Evolutionary conservation across 2,329 filamentous ascomycete genomes (phyloP).

Genomic region (Tolypocladium pustulatum): DNA sequence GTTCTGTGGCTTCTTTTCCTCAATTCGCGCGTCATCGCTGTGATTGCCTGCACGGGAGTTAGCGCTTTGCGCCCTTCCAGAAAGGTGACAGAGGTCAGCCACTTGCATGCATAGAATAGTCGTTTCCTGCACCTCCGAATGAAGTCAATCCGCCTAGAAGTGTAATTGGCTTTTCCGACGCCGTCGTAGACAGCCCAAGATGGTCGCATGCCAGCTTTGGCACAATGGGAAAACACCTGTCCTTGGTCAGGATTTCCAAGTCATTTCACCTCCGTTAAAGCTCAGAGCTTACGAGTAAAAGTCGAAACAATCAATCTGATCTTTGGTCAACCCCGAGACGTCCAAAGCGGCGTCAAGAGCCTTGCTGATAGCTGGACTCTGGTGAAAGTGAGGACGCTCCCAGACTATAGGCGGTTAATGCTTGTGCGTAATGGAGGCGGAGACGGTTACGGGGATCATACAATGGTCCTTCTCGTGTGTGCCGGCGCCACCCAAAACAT

Average conservation of each 20-base stretch:
- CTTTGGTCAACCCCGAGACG: slow-evolving; percentile 31
- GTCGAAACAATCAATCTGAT: slow-evolving; percentile 50
- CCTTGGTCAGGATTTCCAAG: neutral
- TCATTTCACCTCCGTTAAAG: neutral
- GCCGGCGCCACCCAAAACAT: slow-evolving; percentile 52
- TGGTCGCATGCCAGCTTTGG: slow-evolving; percentile 55
- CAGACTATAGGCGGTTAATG: slow-evolving; percentile 35
- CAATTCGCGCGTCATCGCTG: slow-evolving; percentile 44
- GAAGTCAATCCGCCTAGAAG: slow-evolving; percentile 56
- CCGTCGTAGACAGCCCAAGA: slow-evolving; percentile 38
- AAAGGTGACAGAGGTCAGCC: neutral
- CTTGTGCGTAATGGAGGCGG: neutral
- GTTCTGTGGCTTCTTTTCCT: slow-evolving; percentile 32
- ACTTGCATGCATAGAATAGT: slow-evolving; percentile 57
- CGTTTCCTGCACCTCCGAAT: slow-evolving; percentile 61
- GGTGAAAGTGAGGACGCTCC: slow-evolving; percentile 47
- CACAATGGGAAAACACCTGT: slow-evolving; percentile 59
- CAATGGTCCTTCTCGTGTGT: slow-evolving; percentile 47
- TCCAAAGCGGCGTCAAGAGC: slow-evolving; percentile 44
- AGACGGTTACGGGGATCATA: slow-evolving; percentile 9
- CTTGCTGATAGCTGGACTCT: slow-evolving; percentile 45
- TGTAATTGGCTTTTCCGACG: slow-evolving; percentile 41
- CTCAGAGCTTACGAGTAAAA: slow-evolving; percentile 43
- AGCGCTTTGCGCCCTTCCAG: neutral
- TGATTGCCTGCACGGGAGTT: slow-evolving; percentile 22